Percentiles rank a stretch among this genome's conserved stretches.
These are phyloP conservation scores for Quillaja saponaria DNA, from an alignment of 306 rosid species.

Conservation along the genomic window DNA sequence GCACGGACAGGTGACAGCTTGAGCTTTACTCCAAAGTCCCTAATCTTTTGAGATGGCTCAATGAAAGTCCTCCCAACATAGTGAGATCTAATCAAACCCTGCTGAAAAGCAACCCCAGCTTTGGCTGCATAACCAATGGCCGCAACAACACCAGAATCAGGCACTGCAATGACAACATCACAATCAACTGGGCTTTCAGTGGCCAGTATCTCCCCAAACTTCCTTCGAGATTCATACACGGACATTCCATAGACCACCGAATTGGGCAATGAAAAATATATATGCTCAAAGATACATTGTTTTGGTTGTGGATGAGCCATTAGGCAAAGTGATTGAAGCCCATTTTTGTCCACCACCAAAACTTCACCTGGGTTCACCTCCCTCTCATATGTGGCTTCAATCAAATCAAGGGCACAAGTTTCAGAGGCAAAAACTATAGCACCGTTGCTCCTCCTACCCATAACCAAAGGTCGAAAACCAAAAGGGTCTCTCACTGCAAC, in stretches of 20 bases:
- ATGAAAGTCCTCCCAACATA: constrained; percentile 98
- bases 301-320: constrained; percentile 87
- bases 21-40: constrained; percentile 89
- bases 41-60: constrained; percentile 89
- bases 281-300: constrained; percentile 90
- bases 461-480: constrained; percentile 87
- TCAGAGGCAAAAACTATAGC: constrained; percentile 96
- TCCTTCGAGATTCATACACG: constrained; percentile 72
- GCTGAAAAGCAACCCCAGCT: constrained; percentile 92
- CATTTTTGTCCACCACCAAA: constrained; percentile 76
- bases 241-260: constrained; percentile 83
- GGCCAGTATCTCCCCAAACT: constrained; percentile 84
- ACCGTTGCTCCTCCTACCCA: constrained; percentile 94
- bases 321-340: constrained; percentile 77
- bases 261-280: constrained; percentile 87
- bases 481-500: constrained; percentile 81
- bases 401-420: constrained; percentile 95
- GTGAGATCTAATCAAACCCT: constrained; percentile 89
- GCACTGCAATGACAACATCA: constrained; percentile 94
- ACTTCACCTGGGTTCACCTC: constrained; percentile 91
- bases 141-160: constrained; percentile 95
- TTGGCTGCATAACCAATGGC: constrained; percentile 94
- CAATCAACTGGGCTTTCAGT: constrained; percentile 84
- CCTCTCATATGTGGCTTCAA: constrained; percentile 90
- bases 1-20: constrained; percentile 81